phyloP scores from a whole-genome alignment of 1,284 basidiomycete genomes.

The Ustilago shanxiensis region DNA sequence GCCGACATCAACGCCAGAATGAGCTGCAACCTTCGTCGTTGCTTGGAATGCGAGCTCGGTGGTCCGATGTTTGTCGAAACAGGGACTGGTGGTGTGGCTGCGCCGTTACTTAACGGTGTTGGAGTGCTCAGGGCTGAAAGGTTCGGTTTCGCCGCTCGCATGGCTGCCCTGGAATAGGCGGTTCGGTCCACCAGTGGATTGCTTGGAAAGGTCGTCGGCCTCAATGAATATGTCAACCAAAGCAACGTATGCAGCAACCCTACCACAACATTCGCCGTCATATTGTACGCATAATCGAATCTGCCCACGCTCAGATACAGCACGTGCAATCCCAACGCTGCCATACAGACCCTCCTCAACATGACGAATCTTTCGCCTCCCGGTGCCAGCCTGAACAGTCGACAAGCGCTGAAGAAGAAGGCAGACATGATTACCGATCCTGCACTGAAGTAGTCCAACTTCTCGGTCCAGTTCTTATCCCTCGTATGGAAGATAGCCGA shows the following conservation, averaged over 20 bases:
- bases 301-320: conserved; percentile 81
- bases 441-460: conserved; percentile 94
- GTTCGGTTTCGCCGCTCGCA: conserved; percentile 75
- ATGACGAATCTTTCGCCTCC: conserved; percentile 39
- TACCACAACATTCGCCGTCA: conserved; percentile 83
- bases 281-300: conserved; percentile 97
- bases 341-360: conserved; percentile 45
- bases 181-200: conserved; percentile 52
- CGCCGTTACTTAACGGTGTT: conserved; percentile 35
- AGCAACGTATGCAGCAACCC: conserved; percentile 80
- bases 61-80: conserved; percentile 52
- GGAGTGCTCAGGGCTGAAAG: conserved; percentile 38
- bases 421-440: conserved; percentile 79
- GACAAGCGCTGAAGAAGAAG: conserved; percentile 75
- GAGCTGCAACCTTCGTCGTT: conserved; percentile 73
- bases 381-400: conserved; percentile 67
- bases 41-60: conserved; percentile 51
- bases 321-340: conserved; percentile 74
- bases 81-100: conserved; percentile 56
- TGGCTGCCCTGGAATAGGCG: conserved; percentile 44
- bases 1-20: conserved; percentile 77
- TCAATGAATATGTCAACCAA: conserved; percentile 76
- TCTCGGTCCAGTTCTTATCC: conserved; percentile 87
- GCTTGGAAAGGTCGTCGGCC: conserved; percentile 49
- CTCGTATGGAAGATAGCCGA: conserved; percentile 91